These are phyloP conservation scores for Metarhizium guizhouense DNA, from an alignment of 2,329 filamentous ascomycete genomes.

Conservation along the genomic window DNA sequence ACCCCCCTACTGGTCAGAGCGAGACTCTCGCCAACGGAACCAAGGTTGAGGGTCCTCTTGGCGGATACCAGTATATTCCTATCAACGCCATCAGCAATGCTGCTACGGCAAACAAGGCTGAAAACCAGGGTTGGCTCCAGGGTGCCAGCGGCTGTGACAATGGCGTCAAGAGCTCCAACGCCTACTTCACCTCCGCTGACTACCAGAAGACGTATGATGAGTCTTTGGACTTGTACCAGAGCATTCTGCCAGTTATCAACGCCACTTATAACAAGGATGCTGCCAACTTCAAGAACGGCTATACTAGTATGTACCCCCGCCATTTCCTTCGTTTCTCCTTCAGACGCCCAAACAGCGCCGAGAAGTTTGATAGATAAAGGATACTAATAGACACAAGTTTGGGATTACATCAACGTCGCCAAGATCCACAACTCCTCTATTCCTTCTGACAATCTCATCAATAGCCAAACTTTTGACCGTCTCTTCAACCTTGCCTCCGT, in stretches of 20 bases:
- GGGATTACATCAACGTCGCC: constrained; percentile 51
- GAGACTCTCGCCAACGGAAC: constrained; percentile 65
- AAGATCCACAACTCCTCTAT: constrained; percentile 53
- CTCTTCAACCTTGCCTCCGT: constrained; percentile 66
- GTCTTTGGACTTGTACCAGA: constrained; percentile 52
- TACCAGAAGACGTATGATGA: constrained; percentile 34
- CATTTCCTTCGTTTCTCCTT: background rate
- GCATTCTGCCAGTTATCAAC: constrained; percentile 45
- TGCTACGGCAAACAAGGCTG: constrained; percentile 44
- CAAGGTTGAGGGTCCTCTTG: constrained; percentile 55
- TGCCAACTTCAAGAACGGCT: constrained; percentile 50
- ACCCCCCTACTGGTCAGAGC: constrained; percentile 60
- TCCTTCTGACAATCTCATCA: constrained; percentile 49
- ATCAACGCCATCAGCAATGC: constrained; percentile 51
- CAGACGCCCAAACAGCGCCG: background rate
- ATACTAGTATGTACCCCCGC: constrained; percentile 40
- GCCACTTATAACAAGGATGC: constrained; percentile 35
- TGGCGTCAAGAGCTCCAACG: constrained; percentile 44
- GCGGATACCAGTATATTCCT: constrained; percentile 79
- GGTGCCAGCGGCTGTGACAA: constrained; percentile 47
- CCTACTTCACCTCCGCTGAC: constrained; percentile 39
- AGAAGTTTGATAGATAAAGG: background rate
- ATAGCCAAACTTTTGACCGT: constrained; percentile 47
- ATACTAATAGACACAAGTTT: constrained; percentile 30
- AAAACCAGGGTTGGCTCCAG: constrained; percentile 51